Evolutionary conservation across 306 rosid species (phyloP), one percentile per base, ranked within the genome.

Genomic region (Vicia villosa): DNA sequence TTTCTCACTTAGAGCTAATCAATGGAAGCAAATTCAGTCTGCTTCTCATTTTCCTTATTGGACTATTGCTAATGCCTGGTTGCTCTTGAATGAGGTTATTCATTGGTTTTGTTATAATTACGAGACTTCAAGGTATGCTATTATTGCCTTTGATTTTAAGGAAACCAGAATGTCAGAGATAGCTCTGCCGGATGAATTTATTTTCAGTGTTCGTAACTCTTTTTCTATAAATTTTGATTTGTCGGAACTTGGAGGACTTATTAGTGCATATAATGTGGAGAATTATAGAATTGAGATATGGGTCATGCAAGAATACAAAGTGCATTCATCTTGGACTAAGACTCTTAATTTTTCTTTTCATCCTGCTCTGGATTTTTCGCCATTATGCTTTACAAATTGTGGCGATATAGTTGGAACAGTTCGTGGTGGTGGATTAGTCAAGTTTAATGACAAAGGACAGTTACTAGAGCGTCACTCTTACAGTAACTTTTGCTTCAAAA

Each of bases 1-100:
- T n/a, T 69, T 55, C 32, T 69, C 74, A 2, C 1, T 55, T 16
- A 55, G 19, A 56, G 12, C 10, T 16, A 69, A 69, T 41, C 10
- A 8, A 0, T 69, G 74, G 74, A 28, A 55, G n/a, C 22, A 36
- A 22, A 4, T n/a, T n/a, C n/a, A n/a, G n/a, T n/a, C n/a, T n/a
- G n/a, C n/a, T n/a, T n/a, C n/a, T n/a, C n/a, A n/a, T n/a, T n/a
- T n/a, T n/a, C n/a, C n/a, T n/a, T n/a, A n/a, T n/a, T n/a, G n/a
- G n/a, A n/a, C n/a, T n/a, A n/a, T n/a, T n/a, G n/a, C n/a, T n/a
- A n/a, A n/a, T n/a, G n/a, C n/a, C n/a, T n/a, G n/a, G n/a, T n/a
- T n/a, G n/a, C n/a, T n/a, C n/a, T n/a, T n/a, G n/a, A n/a, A n/a
- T n/a, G n/a, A n/a, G n/a, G n/a, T n/a, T n/a, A n/a, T n/a, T n/a